Evolutionary conservation across 768 basidiomycete genomes (phyloP), one percentile per base, ranked within the genome.

Genomic region (Suillus hirtellus): DNA sequence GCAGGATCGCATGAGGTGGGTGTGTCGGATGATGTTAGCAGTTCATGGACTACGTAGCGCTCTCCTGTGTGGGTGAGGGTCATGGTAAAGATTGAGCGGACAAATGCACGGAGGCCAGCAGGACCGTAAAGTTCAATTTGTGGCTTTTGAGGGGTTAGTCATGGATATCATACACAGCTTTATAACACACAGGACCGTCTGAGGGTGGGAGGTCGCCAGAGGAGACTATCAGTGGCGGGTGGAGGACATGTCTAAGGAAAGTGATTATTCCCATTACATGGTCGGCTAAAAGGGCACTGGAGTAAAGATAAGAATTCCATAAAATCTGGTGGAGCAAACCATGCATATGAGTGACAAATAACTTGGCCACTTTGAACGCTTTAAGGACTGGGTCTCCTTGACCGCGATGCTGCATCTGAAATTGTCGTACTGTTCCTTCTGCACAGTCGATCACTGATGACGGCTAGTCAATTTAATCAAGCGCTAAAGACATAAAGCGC

Each of bases 261-360:
- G 88, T 86, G 21, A 89, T 80, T 52, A 92, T 79, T 7, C 90
- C 92, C 82, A 90, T 87, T 52, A 85, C 81, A 73, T 94, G 91
- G 73, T 92, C 89, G 42, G 85, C 92, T 84, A 38, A 62, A 65
- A 71, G 11, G 10, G 21, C 35, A 14, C 10, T 15, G 34, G 17
- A 19, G 14, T 14, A 40, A n/a, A 27, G 24, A 37, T 9, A 38
- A 47, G 17, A 47, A 47, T 37, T 3, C 9, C 9, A 15, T 14
- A 44, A 27, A n/a, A 40, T 66, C 17, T 9, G 54, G 46, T 24
- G 38, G 50, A 55, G 69, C 76, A 54, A 70, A 88, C 93, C 85
- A 69, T 95, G 93, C 85, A 93, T 87, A 68, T 94, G 93, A 1
- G 93, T 94, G 59, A 95, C 80, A 72, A 95, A 93, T 50, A 95